Evolutionary conservation across 768 basidiomycete species (phyloP), one percentile per base, ranked within the genome.

Genomic region (Russula dissimulans): DNA sequence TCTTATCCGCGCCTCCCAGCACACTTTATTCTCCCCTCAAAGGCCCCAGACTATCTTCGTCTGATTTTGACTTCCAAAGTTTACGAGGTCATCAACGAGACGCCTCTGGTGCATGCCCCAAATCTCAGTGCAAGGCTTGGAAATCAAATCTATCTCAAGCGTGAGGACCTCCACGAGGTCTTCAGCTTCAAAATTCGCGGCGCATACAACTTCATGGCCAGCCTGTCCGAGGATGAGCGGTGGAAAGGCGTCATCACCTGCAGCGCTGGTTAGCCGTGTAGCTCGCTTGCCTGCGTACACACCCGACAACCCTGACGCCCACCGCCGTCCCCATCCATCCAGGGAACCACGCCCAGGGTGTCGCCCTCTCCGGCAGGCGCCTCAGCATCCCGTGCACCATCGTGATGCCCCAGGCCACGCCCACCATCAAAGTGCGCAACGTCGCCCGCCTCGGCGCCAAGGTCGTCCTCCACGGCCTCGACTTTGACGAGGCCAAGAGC

Each of bases 261-360:
- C 70, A 95, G 92, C 71, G 97, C 97, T 60, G 95, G 95, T 97
- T 75, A 83, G 91, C 49, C 44, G 52, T 47, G 42, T 44, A 52
- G 32, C 15, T 18, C 42, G 18, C 59, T 10, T 31, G 34, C 62
- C 38, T 51, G 36, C 38, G 41, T 42, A 32, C 44, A 34, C 43
- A 15, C 46, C 55, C 60, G 26, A 60, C 55, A 49, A 43, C 31
- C 65, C 22, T 48, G 49, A 66, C 60, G 57, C 52, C 44, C 50
- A 22, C 22, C 49, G 22, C 32, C 47, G 22, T 26, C 26, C 59
- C 6, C 26, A 36, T 14, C 26, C 46, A 22, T 47, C 4, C 71
- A 97, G 97, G 97, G 31, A 99, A 99, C 69, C 97, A 99, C 72
- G 97, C 97, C 0, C 97, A 99, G 72, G 97, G 97, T 29, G 97